Conservation (phyloP, 106 monocot species). For the Dioscorea dumetorum region DNA sequence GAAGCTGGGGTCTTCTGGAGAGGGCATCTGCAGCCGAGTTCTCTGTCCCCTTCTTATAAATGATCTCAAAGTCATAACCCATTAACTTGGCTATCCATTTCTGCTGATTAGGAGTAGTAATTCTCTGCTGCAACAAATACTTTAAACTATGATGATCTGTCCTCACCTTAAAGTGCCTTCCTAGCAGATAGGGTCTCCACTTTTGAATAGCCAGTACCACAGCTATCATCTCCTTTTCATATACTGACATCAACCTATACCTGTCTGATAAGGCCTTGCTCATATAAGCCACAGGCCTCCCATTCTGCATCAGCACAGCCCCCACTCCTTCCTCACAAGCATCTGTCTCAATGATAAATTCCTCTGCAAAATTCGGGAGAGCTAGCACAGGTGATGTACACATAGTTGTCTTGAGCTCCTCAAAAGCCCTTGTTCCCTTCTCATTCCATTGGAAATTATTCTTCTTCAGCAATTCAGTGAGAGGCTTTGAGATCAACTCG, state of each 20-base stretch:
- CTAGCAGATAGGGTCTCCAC: slow-evolving; percentile 6
- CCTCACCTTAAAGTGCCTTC: slow-evolving; percentile 1
- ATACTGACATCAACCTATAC: not conserved
- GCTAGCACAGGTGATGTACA: slow-evolving; percentile 2
- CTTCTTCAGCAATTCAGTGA: too few species aligned
- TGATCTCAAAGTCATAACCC: slow-evolving; percentile 5
- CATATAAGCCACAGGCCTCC: not conserved
- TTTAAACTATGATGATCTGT: slow-evolving; percentile 8
- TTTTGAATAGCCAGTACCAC: slow-evolving; percentile 6
- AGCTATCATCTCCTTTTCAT: slow-evolving; percentile 12
- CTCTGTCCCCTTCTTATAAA: not conserved
- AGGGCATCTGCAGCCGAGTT: not conserved
- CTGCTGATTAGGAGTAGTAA: slow-evolving; percentile 4
- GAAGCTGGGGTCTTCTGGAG: not conserved
- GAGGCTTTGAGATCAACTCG: too few species aligned
- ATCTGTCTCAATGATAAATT: not conserved
- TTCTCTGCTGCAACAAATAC: not conserved
- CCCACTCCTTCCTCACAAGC: not conserved
- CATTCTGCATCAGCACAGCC: not conserved
- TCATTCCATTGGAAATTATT: too few species aligned
- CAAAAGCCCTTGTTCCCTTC: too few species aligned
- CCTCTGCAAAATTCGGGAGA: not conserved
- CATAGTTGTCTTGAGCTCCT: too few species aligned
- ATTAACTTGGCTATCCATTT: slow-evolving; percentile 7
- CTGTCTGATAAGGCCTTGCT: not conserved